A percentile compares a stretch with the other conserved stretches of the same genome.
Conservation (phyloP, 2,329 filamentous ascomycete species). For the Fusarium nisikadoi region DNA sequence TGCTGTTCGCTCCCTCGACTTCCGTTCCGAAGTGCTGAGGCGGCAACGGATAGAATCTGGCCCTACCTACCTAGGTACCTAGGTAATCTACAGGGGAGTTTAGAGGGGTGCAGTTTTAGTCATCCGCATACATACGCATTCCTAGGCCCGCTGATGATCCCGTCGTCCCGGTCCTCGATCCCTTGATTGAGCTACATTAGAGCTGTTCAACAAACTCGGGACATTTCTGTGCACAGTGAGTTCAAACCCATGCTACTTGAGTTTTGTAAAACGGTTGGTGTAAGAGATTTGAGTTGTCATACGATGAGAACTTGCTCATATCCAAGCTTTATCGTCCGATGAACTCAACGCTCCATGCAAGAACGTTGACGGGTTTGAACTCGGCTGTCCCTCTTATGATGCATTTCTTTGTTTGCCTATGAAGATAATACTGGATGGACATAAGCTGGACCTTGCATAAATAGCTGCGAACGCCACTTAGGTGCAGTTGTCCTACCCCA, state of each 20-base stretch:
- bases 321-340: background rate
- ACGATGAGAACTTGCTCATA: background rate
- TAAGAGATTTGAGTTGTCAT: background rate
- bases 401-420: background rate
- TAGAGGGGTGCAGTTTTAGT: constrained; percentile 23
- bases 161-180: constrained; percentile 9
- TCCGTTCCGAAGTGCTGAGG: constrained; percentile 14
- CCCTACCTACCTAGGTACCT: background rate
- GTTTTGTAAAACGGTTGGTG: background rate
- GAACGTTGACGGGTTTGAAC: background rate
- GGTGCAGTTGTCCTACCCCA: constrained; percentile 26
- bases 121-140: constrained; percentile 32
- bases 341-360: background rate
- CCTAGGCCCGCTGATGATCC: constrained; percentile 30
- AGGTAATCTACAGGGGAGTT: constrained; percentile 11
- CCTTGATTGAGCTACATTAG: background rate
- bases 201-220: constrained; percentile 2
- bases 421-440: background rate
- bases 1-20: constrained; percentile 20
- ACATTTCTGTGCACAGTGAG: constrained; percentile 8
- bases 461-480: constrained; percentile 19
- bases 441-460: constrained; percentile 24
- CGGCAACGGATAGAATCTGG: background rate
- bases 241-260: background rate
- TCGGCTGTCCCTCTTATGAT: background rate